Evolutionary conservation across 2,329 filamentous ascomycete species (phyloP).

Genomic region (Neonectria hederae): DNA sequence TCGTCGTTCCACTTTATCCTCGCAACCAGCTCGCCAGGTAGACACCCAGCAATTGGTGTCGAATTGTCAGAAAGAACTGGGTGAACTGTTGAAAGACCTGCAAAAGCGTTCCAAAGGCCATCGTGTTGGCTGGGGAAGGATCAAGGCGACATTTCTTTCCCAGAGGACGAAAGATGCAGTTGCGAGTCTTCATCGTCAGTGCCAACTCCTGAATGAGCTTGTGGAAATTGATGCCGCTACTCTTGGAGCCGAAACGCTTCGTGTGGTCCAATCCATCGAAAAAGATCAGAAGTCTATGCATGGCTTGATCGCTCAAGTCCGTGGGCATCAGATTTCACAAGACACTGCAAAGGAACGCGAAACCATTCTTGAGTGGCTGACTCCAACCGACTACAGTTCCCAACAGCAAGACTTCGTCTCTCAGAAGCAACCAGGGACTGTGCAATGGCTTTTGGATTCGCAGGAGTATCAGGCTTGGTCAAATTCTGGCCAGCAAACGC

Average conservation of each 20-base stretch:
- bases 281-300: constrained; percentile 8
- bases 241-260: constrained; percentile 1
- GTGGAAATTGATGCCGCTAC: constrained; percentile 7
- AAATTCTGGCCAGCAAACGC: not conserved
- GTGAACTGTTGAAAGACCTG: not conserved
- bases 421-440: constrained; percentile 1
- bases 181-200: constrained; percentile 2
- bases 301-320: not conserved
- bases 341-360: not conserved
- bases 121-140: not conserved
- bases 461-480: not conserved
- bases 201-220: constrained; percentile 2
- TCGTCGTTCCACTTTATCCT: constrained; percentile 6
- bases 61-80: not conserved
- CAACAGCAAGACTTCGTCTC: constrained; percentile 10
- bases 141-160: constrained; percentile 5
- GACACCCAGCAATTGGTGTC: constrained; percentile 6
- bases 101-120: not conserved
- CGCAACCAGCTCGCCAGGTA: not conserved
- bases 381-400: not conserved
- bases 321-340: not conserved
- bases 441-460: constrained; percentile 7
- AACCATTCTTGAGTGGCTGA: constrained; percentile 7
- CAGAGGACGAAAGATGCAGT: constrained; percentile 6
- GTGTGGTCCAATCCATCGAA: not conserved